Evolutionary conservation across 2,329 filamentous ascomycete genomes (phyloP).

Genomic region (Sporothrix luriei): DNA sequence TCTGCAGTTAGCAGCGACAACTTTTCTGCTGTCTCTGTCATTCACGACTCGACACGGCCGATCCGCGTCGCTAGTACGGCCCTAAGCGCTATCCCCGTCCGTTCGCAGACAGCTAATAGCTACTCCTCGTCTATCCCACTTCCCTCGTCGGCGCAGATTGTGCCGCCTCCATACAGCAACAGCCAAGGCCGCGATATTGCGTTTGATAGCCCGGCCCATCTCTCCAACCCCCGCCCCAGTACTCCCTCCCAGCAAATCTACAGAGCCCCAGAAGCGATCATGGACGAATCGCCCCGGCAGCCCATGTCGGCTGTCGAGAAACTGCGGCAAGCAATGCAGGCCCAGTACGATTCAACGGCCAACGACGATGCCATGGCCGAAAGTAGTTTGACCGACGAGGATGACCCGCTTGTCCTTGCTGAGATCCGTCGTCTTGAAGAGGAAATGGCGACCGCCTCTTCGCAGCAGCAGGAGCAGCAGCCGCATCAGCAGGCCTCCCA

Average conservation of each 20-base stretch:
- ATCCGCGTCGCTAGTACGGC: background rate
- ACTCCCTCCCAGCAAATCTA: background rate
- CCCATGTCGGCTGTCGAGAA: background rate
- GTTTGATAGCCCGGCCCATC: background rate
- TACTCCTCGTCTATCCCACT: background rate
- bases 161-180: background rate
- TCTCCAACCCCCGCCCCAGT: background rate
- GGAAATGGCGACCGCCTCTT: background rate
- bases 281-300: slow-evolving; percentile 8
- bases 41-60: slow-evolving; percentile 32
- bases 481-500: background rate
- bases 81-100: background rate
- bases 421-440: background rate
- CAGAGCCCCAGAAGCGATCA: background rate
- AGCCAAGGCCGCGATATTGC: background rate
- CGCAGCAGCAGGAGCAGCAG: background rate
- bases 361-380: background rate
- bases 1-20: background rate
- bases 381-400: background rate
- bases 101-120: slow-evolving; percentile 8
- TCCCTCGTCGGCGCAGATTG: background rate
- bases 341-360: background rate
- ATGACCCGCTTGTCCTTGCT: slow-evolving; percentile 18
- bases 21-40: slow-evolving; percentile 23
- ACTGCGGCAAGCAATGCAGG: slow-evolving; percentile 2